Base-by-base conservation (phyloP, 257 asterid genomes). In the Solanum tarapatanum region DNA sequence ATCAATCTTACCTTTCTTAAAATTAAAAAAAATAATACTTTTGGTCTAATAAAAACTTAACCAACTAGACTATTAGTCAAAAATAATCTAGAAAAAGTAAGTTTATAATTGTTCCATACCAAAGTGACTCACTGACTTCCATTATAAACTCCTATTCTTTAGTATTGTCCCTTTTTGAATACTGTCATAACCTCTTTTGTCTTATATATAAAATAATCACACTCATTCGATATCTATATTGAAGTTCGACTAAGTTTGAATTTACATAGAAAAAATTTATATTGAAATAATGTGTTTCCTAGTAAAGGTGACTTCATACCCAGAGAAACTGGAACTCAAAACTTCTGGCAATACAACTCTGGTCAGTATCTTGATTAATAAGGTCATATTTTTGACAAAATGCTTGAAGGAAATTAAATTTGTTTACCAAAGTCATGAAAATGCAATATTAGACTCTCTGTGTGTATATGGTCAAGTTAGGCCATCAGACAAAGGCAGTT, bases 401-500 rank as follows among this genome's bases (percentile, higher is more conserved):
- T 79, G 39, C 37, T 87, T 17, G 68, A 9, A 43, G 55, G 86
- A 33, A 68, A 87, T 26, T 43, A 24, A 62, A 36, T 73, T 77
- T 21, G 77, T 16, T 77, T 45, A 64, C 69, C 48, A 77, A 48
- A 77, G 12, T 37, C 19, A 66, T 26, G 75, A 32, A 62, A 41
- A 80, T 45, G 68, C 43, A 24, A 4, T 26, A 24, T 82, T 82
- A 30, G 19, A 30, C 35, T 33, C 1, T 36, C 0, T 51, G 9
- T 8, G 43, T 68, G 21, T 37, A 6, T 68, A 41, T 41, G 64
- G 82, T 41, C 66, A 87, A 77, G 88, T 60, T 87, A 87, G 88
- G 88, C 79, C 80, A 87, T 76, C 86, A 76, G 60, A 76, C 43
- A 86, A 73, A 75, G 37, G 77, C 24, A 33, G 85, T 33, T 86